Base-by-base conservation (phyloP, 2,329 filamentous ascomycete genomes). In the Hymenotorrendiella dingleyae region DNA sequence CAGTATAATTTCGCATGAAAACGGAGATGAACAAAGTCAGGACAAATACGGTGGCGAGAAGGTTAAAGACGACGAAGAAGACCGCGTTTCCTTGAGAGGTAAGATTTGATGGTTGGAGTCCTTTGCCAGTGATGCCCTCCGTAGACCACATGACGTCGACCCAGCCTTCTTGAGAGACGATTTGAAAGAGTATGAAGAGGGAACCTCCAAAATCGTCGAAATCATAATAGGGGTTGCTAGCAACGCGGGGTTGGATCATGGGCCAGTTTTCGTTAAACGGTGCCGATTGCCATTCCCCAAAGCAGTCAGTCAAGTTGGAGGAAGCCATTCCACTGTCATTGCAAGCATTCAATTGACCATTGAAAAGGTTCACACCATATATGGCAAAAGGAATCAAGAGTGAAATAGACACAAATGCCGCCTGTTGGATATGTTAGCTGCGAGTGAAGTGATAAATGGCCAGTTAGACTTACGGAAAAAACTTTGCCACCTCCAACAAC, bases 1-100 rank as follows among this genome's bases (percentile, higher is more conserved):
- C 93, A 0, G 93, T 98, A 65, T 98, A 98, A 63, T 96, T 98
- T 48, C 93, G 87, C 93, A 98, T 98, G 64, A 98, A 98, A 48
- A 98, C 93, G 43, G 93, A 97, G 36, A 98, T 94, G 64, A 98
- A 98, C 60, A 98, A 71, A 1, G 93, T 98, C 60, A 98, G 74
- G 48, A 98, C 85, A 66, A 98, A 98, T 51, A 98, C 91, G 0
- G 93, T 93, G 23, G 89, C 89, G 56, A 98, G 74, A 61, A 98
- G 77, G 66, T 98, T 98, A 79, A 97, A 98, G 4, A 91, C 74
- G 43, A 98, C 80, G 62, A 98, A 96, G 71, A 96, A 98, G 26
- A 97, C 64, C 0, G 87, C 90, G 53, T 98, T 97, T 29, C 84
- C 89, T 57, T 90, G 80, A 1, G 84, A 77, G 2, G 78, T 72